A percentile compares a stretch with the other conserved stretches of the same genome.
phyloP scores from a whole-genome alignment of 2,329 filamentous ascomycete species.

The Colletotrichum sp. region DNA sequence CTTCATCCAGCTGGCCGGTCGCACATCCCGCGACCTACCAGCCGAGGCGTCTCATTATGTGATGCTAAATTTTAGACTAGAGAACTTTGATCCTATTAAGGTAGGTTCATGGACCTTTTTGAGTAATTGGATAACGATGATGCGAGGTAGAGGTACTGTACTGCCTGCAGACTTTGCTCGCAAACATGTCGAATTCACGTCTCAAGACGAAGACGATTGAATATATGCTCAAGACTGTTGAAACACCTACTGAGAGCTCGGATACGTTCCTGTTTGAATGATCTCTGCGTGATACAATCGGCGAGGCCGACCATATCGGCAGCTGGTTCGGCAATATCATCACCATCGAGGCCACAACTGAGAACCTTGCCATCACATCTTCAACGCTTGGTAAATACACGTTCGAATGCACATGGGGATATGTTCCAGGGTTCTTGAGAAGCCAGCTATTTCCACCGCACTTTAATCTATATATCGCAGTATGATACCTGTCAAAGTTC shows the following conservation, averaged over 20 bases:
- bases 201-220: not conserved
- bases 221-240: not conserved
- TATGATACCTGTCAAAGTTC: not conserved
- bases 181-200: not conserved
- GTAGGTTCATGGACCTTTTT: not conserved
- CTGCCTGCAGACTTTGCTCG: not conserved
- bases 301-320: not conserved
- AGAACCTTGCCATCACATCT: not conserved
- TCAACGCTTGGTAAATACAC: not conserved
- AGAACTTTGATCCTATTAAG: not conserved
- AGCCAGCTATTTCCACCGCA: not conserved
- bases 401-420: not conserved
- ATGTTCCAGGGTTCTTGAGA: not conserved
- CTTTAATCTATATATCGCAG: not conserved
- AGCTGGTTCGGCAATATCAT: not conserved
- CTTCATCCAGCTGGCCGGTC: not conserved
- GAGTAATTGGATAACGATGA: not conserved
- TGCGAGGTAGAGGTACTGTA: not conserved
- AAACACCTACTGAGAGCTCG: not conserved
- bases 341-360: not conserved
- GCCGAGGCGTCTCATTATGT: not conserved
- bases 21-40: not conserved
- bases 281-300: not conserved
- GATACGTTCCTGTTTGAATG: not conserved
- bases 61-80: not conserved